Evolutionary conservation across 2,329 filamentous ascomycete genomes (phyloP).

Genomic region (Fusarium stilboides): DNA sequence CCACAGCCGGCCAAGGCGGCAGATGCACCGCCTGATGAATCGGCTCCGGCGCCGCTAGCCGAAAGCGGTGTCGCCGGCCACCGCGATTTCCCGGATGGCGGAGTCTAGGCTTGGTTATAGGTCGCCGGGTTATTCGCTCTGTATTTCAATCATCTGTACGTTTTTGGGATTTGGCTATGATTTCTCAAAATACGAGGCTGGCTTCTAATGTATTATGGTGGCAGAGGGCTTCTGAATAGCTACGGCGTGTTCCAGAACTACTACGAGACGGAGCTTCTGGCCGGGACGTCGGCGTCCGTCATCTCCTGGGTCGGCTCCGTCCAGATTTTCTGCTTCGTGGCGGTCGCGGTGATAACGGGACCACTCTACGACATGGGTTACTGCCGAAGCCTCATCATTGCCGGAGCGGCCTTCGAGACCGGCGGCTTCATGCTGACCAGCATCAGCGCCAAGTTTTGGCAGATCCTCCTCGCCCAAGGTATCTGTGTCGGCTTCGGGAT

Average conservation of each 20-base stretch:
- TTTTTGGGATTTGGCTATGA: too few species aligned
- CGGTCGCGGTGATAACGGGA: background rate
- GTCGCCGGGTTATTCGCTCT: too few species aligned
- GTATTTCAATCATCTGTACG: too few species aligned
- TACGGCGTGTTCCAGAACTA: background rate
- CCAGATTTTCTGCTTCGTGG: background rate
- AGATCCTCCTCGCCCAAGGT: background rate
- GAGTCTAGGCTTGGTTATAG: too few species aligned
- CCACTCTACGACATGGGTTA: background rate
- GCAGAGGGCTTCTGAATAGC: background rate
- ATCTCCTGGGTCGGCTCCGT: background rate
- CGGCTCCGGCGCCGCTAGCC: too few species aligned
- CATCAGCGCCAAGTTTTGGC: background rate
- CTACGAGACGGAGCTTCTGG: background rate
- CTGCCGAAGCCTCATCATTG: background rate
- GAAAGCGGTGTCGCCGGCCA: too few species aligned
- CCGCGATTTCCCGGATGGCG: too few species aligned
- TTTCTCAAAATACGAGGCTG: too few species aligned
- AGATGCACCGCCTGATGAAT: too few species aligned
- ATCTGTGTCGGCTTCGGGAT: background rate
- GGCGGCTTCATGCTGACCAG: background rate
- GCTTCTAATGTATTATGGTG: background rate
- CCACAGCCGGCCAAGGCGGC: too few species aligned
- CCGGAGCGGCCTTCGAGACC: background rate
- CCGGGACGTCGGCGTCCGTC: background rate